Conservation (phyloP, 441 rosid genomes). For the Gossypium aridum region DNA sequence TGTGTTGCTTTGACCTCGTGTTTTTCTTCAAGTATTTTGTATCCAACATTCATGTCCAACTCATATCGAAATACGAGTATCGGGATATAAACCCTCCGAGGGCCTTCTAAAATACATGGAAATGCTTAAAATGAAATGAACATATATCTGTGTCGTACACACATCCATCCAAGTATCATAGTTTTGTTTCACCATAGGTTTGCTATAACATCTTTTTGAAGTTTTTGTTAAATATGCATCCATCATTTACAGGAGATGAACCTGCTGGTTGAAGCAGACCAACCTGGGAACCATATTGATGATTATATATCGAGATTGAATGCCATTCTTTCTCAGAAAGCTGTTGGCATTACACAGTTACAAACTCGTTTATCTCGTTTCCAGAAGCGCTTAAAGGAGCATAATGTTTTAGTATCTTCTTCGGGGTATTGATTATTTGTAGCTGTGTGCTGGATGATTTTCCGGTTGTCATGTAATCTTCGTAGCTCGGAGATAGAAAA, state of each 20-base stretch:
- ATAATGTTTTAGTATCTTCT: conserved; percentile 67
- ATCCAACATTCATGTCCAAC: no score
- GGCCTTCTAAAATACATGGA: no score
- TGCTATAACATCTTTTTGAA: neutral
- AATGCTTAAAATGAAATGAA: neutral
- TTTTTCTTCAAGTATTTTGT: no score
- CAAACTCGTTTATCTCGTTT: conserved; percentile 67
- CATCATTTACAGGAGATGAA: conserved; percentile 59
- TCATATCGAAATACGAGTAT: no score
- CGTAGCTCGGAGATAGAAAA: neutral
- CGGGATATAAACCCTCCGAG: no score
- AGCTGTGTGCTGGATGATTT: neutral
- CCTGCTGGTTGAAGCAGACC: conserved; percentile 64
- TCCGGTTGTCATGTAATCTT: neutral
- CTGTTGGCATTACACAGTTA: conserved; percentile 61
- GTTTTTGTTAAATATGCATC: neutral
- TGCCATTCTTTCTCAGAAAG: conserved; percentile 61
- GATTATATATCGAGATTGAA: conserved; percentile 62
- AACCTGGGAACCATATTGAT: conserved; percentile 85
- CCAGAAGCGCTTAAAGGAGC: conserved; percentile 76
- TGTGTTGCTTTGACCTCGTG: no score
- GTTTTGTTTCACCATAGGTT: neutral
- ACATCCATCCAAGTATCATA: neutral
- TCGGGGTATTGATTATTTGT: conserved; percentile 32
- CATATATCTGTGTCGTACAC: neutral